Base-by-base conservation (phyloP, 202 grass and related monocot genomes). In the Eragrostis tef region DNA sequence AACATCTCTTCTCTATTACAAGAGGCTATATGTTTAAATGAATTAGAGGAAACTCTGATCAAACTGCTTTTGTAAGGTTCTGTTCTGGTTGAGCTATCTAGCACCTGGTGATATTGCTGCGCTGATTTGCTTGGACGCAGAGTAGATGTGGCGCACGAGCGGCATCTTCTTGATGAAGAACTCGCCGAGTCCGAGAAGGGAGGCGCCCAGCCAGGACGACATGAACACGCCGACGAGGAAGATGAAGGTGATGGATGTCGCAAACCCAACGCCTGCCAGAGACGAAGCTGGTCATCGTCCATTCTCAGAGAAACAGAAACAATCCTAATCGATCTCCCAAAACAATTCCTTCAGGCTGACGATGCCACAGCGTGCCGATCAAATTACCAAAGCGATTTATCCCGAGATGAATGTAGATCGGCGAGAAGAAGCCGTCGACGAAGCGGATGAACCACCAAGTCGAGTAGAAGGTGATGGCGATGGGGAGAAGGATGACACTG, bases 401-500 rank as follows among this genome's bases (percentile, higher is more conserved):
- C 58, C 87, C 89, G 62, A 92, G 76, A 79, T 90, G 90, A 73
- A 84, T 73, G 79, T 92, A 94, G 74, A 94, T 92, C 10, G 89
- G 93, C 8, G 85, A 94, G 81, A 94, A 90, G 90, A 94, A 92
- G 75, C 87, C 87, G 27, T 92, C 89, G 36, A 95, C 88, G 46
- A 95, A 85, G 59, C 87, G 73, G 81, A 95, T 86, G 76, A 94
- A 92, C 93, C 89, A 90, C 89, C 89, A 90, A 9, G 93, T 92
- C 9, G 83, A 71, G 79, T 94, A 92, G 90, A 94, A 92, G 16
- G 93, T 94, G 66, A 90, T 90, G 69, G 85, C 85, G 64, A 95
- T 92, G 29, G 93, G 93, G 21, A 92, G 82, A 51, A 94, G 54
- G 75, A 94, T 94, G 54, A 94, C 87, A 53, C 93, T 94, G 75